Base-by-base conservation (phyloP, 1,139 yeast genomes). In the Kodamaea sp. region DNA sequence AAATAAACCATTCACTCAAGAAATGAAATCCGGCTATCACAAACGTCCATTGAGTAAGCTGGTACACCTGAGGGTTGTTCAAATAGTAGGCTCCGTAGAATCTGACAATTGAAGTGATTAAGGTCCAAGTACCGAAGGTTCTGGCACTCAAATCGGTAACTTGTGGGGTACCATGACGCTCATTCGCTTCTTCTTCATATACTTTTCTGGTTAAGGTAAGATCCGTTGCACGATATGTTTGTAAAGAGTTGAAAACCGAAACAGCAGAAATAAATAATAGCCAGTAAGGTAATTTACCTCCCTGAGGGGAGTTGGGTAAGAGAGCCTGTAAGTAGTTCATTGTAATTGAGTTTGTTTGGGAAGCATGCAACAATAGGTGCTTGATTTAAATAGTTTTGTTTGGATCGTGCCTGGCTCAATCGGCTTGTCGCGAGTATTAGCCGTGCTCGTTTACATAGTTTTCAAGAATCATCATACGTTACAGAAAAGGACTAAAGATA, bases 71-170 rank as follows among this genome's bases (percentile, higher is more conserved):
- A 18, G 80, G 78, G 50, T 82, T 78, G 38, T 66, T 64, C 11
- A 61, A 56, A 43, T 86, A 66, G 56, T 85, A 70, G 5, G 98
- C 95, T 30, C 96, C 96, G 56, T 86, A 89, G 46, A 83, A 73
- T 56, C 98, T 78, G 32, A 92, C 80, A 27, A 92, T 70, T 2
- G 96, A 78, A 1, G 97, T 83, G 47, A 90, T 74, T 34, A 90
- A 69, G 0, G 98, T 92, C 98, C 98, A 92, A 1, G 98, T 92
- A 20, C 98, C 98, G 60, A 92, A 92, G 0, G 98, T 92, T 51
- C 98, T 76, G 7, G 97, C 96, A 48, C 95, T 81, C 48, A 92
- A 70, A 5, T 74, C 68, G 0, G 96, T 87, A 13, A 90, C 70
- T 38, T 70, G 57, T 8, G 51, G 48, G 12, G 41, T 37, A 9